Conservation (phyloP, 192 early-diverging fungal species). For the Lobosporangium transversale region DNA sequence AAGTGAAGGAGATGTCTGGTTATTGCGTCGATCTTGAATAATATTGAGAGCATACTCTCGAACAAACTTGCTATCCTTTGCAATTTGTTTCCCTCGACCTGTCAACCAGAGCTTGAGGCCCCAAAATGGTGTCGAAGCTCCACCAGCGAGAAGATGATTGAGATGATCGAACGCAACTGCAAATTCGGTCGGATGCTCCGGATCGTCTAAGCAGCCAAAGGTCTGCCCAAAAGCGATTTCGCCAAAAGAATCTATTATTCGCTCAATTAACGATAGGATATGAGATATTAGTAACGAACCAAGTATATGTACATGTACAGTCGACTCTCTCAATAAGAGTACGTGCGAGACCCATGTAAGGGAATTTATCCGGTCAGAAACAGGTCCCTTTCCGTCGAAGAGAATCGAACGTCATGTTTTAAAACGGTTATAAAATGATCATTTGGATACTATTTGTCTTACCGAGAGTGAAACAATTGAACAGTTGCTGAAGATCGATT, state of each 20-base stretch:
- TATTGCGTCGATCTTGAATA: constrained; percentile 33
- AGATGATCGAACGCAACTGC: constrained; percentile 62
- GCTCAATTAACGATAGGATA: no score
- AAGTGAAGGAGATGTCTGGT: not conserved
- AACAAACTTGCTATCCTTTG: constrained; percentile 14
- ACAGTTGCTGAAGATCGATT: constrained; percentile 55
- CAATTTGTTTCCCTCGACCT: constrained; percentile 9
- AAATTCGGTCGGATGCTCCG: constrained; percentile 42
- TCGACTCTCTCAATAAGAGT: no score
- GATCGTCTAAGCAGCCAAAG: constrained; percentile 35
- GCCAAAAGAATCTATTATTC: constrained; percentile 28
- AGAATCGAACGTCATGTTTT: no score
- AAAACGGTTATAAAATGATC: no score
- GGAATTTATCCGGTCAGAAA: no score
- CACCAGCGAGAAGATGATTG: constrained; percentile 34
- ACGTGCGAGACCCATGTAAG: no score
- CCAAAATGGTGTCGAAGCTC: constrained; percentile 28
- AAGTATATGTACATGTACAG: no score
- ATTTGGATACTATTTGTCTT: no score
- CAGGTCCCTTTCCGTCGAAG: no score
- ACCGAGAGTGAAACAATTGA: constrained; percentile 57
- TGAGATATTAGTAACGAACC: no score
- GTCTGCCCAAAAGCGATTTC: constrained; percentile 49
- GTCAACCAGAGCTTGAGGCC: constrained; percentile 40
- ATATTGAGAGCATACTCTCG: constrained; percentile 33